phyloP scores from a whole-genome alignment of 257 asterid genomes.

The Petunia axillaris region DNA sequence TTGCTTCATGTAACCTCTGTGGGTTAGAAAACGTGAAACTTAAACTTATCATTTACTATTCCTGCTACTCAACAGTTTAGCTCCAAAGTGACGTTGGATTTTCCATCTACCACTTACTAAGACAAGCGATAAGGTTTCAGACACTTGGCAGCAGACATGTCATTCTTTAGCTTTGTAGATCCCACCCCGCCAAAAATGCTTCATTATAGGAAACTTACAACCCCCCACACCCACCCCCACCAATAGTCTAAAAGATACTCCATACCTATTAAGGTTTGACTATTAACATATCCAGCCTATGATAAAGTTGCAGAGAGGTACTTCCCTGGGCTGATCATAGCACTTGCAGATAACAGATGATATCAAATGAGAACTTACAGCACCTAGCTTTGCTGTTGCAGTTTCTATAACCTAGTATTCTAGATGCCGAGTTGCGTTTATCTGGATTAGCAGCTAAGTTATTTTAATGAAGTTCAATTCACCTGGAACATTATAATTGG shows the following conservation, averaged over 20 bases:
- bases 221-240: too few relatives aligned
- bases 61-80: not conserved
- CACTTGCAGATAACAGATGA: not conserved
- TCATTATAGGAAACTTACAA: not conserved
- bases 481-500: constrained; percentile 96
- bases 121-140: not conserved
- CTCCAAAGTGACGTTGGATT: not conserved
- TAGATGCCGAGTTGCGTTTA: not conserved
- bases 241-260: not conserved
- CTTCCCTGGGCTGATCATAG: not conserved
- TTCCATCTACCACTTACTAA: not conserved
- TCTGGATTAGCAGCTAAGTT: not conserved
- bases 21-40: not conserved
- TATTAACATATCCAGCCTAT: not conserved
- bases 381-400: not conserved
- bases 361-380: constrained; percentile 9
- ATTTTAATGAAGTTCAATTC: constrained; percentile 26
- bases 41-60: not conserved
- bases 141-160: not conserved
- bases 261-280: not conserved
- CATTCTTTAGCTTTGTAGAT: not conserved
- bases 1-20: not conserved
- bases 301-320: not conserved
- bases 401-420: not conserved
- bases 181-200: not conserved